Conservation (phyloP, 495 filamentous ascomycete species). For the Penicillium canescens region DNA sequence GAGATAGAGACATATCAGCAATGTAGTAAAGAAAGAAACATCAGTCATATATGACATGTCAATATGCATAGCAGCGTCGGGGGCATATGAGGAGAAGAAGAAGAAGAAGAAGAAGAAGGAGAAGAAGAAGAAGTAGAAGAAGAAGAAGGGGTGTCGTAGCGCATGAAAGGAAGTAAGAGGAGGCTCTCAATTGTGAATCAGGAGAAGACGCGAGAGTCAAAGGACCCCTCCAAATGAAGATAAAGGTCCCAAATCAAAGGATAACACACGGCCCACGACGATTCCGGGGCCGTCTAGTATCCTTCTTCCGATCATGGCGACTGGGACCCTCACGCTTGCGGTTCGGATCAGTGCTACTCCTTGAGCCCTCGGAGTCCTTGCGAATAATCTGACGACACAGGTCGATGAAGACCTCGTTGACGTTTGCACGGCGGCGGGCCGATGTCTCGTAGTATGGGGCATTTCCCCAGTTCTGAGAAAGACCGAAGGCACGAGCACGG, state of each 20-base stretch:
- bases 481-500: slow-evolving; percentile 77
- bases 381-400: slow-evolving; percentile 89
- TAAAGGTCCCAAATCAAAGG: slow-evolving; percentile 24
- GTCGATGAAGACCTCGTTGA: slow-evolving; percentile 94
- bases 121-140: background rate
- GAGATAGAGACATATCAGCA: slow-evolving; percentile 21
- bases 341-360: slow-evolving; percentile 40
- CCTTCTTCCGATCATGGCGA: slow-evolving; percentile 33
- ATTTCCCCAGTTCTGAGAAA: slow-evolving; percentile 85
- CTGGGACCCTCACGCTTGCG: slow-evolving; percentile 40
- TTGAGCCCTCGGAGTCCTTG: slow-evolving; percentile 58
- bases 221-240: background rate
- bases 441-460: slow-evolving; percentile 95
- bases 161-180: slow-evolving; percentile 11
- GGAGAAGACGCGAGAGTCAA: background rate
- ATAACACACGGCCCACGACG: slow-evolving; percentile 46
- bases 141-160: slow-evolving; percentile 5
- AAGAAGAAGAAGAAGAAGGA: background rate
- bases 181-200: background rate
- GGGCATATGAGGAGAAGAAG: too few species aligned
- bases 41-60: slow-evolving; percentile 25
- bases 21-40: slow-evolving; percentile 15
- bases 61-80: slow-evolving; percentile 15
- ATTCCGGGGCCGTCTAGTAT: slow-evolving; percentile 25
- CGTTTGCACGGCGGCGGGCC: slow-evolving; percentile 81